These are phyloP conservation scores for Cucurbita ficifolia DNA, from an alignment of 306 rosid genomes.

Conservation along the genomic window DNA sequence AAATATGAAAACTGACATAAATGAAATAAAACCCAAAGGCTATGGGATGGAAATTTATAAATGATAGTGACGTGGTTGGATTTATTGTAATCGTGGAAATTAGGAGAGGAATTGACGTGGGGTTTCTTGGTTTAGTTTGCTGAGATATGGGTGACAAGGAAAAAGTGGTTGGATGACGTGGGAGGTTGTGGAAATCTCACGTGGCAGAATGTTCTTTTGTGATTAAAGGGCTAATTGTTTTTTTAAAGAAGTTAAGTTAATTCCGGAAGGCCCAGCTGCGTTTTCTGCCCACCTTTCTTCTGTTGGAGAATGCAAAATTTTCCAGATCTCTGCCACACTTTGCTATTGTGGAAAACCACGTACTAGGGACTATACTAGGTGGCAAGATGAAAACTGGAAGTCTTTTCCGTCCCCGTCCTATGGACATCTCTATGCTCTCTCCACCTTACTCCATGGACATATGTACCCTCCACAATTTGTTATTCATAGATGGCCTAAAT, in stretches of 20 bases:
- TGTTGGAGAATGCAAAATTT: neutral
- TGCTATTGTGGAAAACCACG: too few species aligned
- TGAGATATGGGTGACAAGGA: neutral
- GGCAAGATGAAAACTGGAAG: too few species aligned
- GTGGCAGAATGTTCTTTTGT: neutral
- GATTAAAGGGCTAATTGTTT: neutral
- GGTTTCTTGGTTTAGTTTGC: neutral
- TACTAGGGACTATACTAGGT: too few species aligned
- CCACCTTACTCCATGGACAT: too few species aligned
- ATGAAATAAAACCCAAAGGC: neutral
- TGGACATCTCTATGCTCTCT: too few species aligned
- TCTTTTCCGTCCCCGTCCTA: too few species aligned
- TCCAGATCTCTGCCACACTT: too few species aligned
- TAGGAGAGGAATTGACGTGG: neutral
- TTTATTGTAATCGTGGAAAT: neutral
- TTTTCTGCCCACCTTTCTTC: neutral
- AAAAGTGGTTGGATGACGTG: neutral
- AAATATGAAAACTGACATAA: neutral
- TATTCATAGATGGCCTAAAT: neutral
- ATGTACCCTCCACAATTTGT: neutral
- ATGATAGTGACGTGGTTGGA: neutral
- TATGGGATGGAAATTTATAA: neutral
- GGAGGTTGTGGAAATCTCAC: neutral
- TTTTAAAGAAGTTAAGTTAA: neutral
- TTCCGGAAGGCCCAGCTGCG: neutral